These are phyloP conservation scores for Cladosporium sphaerospermum DNA, from an alignment of 2,329 filamentous ascomycete species.

Conservation along the genomic window DNA sequence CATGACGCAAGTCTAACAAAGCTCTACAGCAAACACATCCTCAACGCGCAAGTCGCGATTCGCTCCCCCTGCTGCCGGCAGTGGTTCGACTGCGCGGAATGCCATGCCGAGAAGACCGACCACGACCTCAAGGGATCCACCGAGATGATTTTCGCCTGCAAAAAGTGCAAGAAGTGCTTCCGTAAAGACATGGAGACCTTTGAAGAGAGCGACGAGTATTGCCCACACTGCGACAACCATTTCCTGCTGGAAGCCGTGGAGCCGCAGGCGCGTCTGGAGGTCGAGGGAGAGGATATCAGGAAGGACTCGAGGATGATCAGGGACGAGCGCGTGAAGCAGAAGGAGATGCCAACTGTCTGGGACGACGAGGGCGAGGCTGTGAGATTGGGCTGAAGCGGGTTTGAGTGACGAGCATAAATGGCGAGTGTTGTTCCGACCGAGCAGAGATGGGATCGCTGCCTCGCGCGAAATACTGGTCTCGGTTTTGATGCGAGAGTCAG, in stretches of 20 bases:
- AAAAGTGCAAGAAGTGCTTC: slow-evolving; percentile 98
- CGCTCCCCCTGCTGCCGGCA: slow-evolving; percentile 93
- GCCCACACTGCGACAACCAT: slow-evolving; percentile 98
- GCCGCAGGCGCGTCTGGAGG: slow-evolving; percentile 72
- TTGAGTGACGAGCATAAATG: not conserved
- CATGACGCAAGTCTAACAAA: not conserved
- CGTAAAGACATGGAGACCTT: slow-evolving; percentile 88
- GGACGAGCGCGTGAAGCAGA: slow-evolving; percentile 66
- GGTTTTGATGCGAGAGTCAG: not conserved
- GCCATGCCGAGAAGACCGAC: slow-evolving; percentile 66
- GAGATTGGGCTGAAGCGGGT: slow-evolving; percentile 23
- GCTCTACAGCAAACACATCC: slow-evolving; percentile 75
- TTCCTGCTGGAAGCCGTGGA: slow-evolving; percentile 86
- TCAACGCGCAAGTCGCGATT: slow-evolving; percentile 96
- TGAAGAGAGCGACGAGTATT: slow-evolving; percentile 97
- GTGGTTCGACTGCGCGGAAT: slow-evolving; percentile 98
- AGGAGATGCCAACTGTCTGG: slow-evolving; percentile 25
- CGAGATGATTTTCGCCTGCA: slow-evolving; percentile 95
- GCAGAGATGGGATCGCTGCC: not conserved
- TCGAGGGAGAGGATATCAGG: slow-evolving; percentile 87
- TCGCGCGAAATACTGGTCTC: not conserved
- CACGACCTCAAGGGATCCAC: slow-evolving; percentile 66
- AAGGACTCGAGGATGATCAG: slow-evolving; percentile 84
- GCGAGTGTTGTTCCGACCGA: not conserved
- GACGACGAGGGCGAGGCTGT: slow-evolving; percentile 30